Percentiles rank a stretch among this genome's conserved stretches.
These are phyloP conservation scores for Ceriops tagal DNA, from an alignment of 345 rosid species.

Conservation along the genomic window DNA sequence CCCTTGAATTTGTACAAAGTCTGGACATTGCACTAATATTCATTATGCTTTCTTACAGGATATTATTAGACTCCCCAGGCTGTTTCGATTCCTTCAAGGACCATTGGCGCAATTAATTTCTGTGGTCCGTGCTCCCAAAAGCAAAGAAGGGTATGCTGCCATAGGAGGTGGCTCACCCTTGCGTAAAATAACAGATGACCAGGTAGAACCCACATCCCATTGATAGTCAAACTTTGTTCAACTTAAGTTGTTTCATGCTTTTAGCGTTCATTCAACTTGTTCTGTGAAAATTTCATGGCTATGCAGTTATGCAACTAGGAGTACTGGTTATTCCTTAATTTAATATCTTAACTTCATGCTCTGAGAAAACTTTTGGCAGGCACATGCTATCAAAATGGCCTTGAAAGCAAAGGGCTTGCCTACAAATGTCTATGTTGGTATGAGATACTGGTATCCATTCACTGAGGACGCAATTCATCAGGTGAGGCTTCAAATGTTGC, in stretches of 20 bases:
- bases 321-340: neutral
- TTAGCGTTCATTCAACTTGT: neutral
- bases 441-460: slow-evolving; percentile 92
- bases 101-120: slow-evolving; percentile 84
- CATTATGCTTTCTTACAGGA: slow-evolving; percentile 48
- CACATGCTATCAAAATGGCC: slow-evolving; percentile 60
- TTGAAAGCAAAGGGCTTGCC: slow-evolving; percentile 56
- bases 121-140: slow-evolving; percentile 76
- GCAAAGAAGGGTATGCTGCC: slow-evolving; percentile 96
- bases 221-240: neutral
- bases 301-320: neutral
- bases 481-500: slow-evolving; percentile 31
- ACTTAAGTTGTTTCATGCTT: neutral
- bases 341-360: neutral
- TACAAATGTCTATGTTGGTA: slow-evolving; percentile 73
- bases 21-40: neutral
- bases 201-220: slow-evolving; percentile 32
- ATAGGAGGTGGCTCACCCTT: slow-evolving; percentile 94
- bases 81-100: slow-evolving; percentile 72
- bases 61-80: slow-evolving; percentile 83
- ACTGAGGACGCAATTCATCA: slow-evolving; percentile 87
- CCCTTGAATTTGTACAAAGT: neutral
- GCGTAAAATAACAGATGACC: slow-evolving; percentile 82
- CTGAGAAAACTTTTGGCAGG: slow-evolving; percentile 37
- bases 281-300: neutral